phyloP scores from a whole-genome alignment of 169 alveolate genomes.

The Theileria annulata region DNA sequence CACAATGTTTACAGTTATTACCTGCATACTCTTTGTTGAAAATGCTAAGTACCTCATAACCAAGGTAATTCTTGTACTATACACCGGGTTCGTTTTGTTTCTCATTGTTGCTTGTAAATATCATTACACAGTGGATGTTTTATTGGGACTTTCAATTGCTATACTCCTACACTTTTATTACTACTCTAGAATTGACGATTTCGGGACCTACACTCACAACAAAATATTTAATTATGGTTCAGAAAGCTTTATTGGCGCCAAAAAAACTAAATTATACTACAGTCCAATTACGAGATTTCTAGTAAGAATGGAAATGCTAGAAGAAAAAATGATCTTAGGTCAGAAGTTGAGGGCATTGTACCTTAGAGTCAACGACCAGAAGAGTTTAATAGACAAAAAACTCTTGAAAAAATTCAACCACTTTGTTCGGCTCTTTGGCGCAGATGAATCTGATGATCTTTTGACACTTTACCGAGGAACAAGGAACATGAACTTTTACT shows the following conservation, averaged over 20 bases:
- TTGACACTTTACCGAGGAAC: constrained; percentile 13
- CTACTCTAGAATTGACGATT: constrained; percentile 11
- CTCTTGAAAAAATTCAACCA: constrained; percentile 15
- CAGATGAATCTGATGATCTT: constrained; percentile 14
- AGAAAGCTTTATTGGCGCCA: background rate
- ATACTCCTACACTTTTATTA: constrained; percentile 27
- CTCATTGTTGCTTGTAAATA: constrained; percentile 62
- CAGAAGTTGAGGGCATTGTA: constrained; percentile 13
- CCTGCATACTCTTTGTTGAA: constrained; percentile 42
- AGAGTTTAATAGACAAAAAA: background rate
- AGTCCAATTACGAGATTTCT: background rate
- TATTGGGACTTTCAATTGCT: constrained; percentile 70
- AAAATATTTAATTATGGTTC: constrained; percentile 5
- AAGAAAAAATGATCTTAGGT: constrained; percentile 22
- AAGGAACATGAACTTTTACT: constrained; percentile 1
- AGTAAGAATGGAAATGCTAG: constrained; percentile 31
- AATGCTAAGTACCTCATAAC: constrained; percentile 39
- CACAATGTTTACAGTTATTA: constrained; percentile 61
- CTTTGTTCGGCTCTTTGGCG: constrained; percentile 5
- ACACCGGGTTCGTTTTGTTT: constrained; percentile 24
- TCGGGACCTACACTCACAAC: background rate
- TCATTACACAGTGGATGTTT: constrained; percentile 77
- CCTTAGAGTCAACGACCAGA: background rate
- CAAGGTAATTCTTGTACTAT: constrained; percentile 25
- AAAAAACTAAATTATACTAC: background rate